A percentile compares a stretch with the other conserved stretches of the same genome.
phyloP scores from a whole-genome alignment of 2,329 filamentous ascomycete genomes.

The Aspergillus latus region DNA sequence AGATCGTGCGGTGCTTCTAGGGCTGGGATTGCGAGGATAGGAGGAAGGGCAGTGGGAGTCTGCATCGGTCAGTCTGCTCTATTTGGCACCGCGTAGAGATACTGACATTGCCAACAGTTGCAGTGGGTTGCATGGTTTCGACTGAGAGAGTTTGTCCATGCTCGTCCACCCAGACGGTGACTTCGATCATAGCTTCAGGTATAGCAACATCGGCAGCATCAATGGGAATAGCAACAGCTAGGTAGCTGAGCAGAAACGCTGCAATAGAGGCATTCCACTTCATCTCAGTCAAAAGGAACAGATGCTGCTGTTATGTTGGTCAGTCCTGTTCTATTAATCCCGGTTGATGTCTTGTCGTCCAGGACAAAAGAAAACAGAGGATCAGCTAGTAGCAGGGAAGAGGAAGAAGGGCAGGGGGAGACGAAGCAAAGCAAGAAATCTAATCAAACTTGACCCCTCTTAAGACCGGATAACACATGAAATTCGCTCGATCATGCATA shows the following conservation, averaged over 20 bases:
- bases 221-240: constrained; percentile 25
- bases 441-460: background rate
- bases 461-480: background rate
- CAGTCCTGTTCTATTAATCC: background rate
- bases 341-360: background rate
- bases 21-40: constrained; percentile 7
- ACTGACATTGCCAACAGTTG: constrained; percentile 14
- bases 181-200: constrained; percentile 38
- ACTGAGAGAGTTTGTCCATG: constrained; percentile 52
- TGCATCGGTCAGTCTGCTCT: background rate
- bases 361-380: background rate
- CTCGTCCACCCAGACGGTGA: constrained; percentile 61
- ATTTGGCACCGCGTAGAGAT: constrained; percentile 1
- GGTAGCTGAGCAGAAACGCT: constrained; percentile 20
- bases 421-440: background rate
- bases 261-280: constrained; percentile 23
- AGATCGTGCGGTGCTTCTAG: constrained; percentile 1
- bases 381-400: background rate
- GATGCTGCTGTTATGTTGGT: background rate
- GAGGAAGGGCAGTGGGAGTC: constrained; percentile 2
- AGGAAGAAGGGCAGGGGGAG: background rate
- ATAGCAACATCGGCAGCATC: constrained; percentile 37
- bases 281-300: constrained; percentile 13
- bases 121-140: constrained; percentile 27
- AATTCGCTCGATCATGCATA: constrained; percentile 3